Evolutionary conservation across 129 eudicot species (phyloP).

Genomic region (Smallanthus sonchifolius): DNA sequence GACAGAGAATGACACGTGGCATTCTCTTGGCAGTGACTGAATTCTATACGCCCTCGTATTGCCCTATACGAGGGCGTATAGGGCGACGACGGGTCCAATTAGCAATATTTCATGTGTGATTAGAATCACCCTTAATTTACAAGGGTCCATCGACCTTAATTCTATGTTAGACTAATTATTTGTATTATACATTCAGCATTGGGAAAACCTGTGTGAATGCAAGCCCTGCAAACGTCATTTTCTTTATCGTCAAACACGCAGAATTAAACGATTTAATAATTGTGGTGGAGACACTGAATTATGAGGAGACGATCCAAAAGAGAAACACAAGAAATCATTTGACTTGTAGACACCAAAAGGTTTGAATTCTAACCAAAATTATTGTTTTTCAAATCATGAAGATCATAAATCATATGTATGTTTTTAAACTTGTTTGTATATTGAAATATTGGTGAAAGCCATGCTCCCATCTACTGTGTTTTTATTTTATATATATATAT

Average conservation of each 20-base stretch:
- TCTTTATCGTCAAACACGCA: conserved; percentile 77
- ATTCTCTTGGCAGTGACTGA: too few relatives aligned
- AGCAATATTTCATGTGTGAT: too few relatives aligned
- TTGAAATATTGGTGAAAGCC: not conserved
- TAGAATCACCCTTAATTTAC: too few relatives aligned
- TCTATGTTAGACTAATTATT: not conserved
- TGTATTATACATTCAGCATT: conserved; percentile 60
- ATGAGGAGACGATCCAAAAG: conserved; percentile 29
- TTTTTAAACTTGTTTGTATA: not conserved
- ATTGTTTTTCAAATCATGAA: not conserved
- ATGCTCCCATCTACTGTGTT: not conserved
- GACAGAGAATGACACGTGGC: too few relatives aligned
- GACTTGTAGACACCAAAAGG: conserved; percentile 53
- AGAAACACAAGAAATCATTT: conserved; percentile 35
- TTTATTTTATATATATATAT: too few relatives aligned
- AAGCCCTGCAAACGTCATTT: conserved; percentile 63
- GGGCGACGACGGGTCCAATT: too few relatives aligned
- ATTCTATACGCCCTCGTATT: too few relatives aligned
- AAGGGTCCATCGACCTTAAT: not conserved
- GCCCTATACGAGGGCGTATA: too few relatives aligned
- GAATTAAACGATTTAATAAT: conserved; percentile 59
- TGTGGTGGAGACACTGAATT: conserved; percentile 30
- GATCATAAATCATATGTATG: not conserved
- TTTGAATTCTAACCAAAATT: conserved; percentile 14
- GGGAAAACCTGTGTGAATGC: conserved; percentile 96